Evolutionary conservation across 2,329 filamentous ascomycete species (phyloP), one percentile per base, ranked within the genome.

Genomic region (Penicillium sp.): DNA sequence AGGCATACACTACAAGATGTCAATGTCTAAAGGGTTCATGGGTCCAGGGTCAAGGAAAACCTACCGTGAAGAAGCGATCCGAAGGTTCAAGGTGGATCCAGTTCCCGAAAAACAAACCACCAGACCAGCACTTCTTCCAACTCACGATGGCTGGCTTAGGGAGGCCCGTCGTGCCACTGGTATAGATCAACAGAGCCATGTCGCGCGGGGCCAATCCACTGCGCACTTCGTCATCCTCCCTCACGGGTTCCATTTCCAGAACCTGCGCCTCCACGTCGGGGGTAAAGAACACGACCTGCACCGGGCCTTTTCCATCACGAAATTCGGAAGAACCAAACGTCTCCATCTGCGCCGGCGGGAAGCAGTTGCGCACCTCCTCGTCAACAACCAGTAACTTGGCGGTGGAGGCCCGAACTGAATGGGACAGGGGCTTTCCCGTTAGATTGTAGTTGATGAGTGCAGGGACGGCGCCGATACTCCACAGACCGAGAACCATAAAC

Each of bases 361-460:
- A 69, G 6, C 81, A 66, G 26, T 73, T 69, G 19, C 71, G 75
- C 5, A 87, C 71, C 13, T 81, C 75, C 3, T 83, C 77, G 50
- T 93, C 88, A 7, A 91, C 75, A 14, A 95, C 61, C 40, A 90
- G 70, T 2, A 94, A 58, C 7, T 76, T 76, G 0, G 86, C 73
- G 0, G 77, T 81, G 2, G 86, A 84, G 2, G 80, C 79, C 48
- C 75, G 77, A 30, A 94, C 72, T 51, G 86, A 91, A 64, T 95
- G 88, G 3, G 78, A 63, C 46, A 95, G 70, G 0, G 87, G 75
- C 18, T 83, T 79, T 9, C 81, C 83, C 0, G 77, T 75, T 33
- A 94, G 70, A 59, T 93, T 93, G 67, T 90, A 91, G 66, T 95
- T 95, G 68, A 94, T 84, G 54, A 93, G 87, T 0, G 88, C 88